Base-by-base conservation (phyloP, 2,329 filamentous ascomycete species). In the Scedosporium dehoogii region DNA sequence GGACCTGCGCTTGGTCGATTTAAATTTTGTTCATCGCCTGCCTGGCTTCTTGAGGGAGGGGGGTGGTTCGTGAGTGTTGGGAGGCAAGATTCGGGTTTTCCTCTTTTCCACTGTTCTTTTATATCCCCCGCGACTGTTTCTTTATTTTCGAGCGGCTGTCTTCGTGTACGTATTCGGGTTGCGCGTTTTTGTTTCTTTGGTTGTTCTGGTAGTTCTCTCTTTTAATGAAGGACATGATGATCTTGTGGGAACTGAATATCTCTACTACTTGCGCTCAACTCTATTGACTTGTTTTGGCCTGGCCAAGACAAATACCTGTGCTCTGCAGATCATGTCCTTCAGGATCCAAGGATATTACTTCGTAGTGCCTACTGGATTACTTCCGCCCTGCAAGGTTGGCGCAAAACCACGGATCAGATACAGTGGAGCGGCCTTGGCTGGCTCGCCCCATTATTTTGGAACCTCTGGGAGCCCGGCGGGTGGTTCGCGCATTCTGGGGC, bases 151-250 rank as follows among this genome's bases (percentile, higher is more conserved):
- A 16, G 56, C 16, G 10, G 56, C 4, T 55, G 59, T 53, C 55
- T 60, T 33, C 42, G 9, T 48, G 18, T 44, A 23, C 25, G 44
- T 60, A n/a, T 46, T 51, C 16, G 25, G 58, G 42, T 55, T 56
- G 46, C 58, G 27, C 1, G 48, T 38, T 63, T 63, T 46, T 60
- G 25, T 59, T 48, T 48, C 25, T 44, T 58, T 46, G n/a, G 29
- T 56, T 44, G 18, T 46, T 53, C 23, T 23, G 21, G 21, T 46
- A 48, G 38, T 57, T 46, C 18, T 23, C 44, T 56, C 38, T 21
- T 25, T 57, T 62, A 57, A 60, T 60, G 59, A 60, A 60, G 16
- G 59, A 33, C 48, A 60, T 60, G 44, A 60, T 14, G 42, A 53
- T 60, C 38, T 16, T 59, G 16, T 21, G 51, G 51, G 51, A 29